Percentiles rank a stretch among this genome's conserved stretches.
These are phyloP conservation scores for Serpula lacrymans DNA, from an alignment of 768 basidiomycete species.

Conservation along the genomic window DNA sequence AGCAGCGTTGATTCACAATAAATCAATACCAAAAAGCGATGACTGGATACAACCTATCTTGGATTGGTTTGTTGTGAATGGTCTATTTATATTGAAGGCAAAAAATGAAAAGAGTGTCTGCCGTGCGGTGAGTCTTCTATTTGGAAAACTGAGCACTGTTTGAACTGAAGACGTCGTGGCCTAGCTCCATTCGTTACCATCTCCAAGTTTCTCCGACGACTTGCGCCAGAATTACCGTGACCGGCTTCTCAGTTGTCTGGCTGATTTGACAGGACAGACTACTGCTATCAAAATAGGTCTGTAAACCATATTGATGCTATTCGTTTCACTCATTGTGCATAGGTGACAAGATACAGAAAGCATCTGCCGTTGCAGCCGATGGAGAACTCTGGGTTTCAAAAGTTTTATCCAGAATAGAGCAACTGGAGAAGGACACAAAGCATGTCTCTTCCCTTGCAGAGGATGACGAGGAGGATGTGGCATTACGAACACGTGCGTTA, in stretches of 20 bases:
- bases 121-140: slow-evolving; percentile 47
- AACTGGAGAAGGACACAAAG: slow-evolving; percentile 64
- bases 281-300: slow-evolving; percentile 50
- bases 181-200: slow-evolving; percentile 61
- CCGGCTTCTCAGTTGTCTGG: slow-evolving; percentile 69
- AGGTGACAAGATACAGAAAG: slow-evolving; percentile 50
- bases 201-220: slow-evolving; percentile 69
- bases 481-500: slow-evolving; percentile 43
- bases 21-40: slow-evolving; percentile 75
- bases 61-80: slow-evolving; percentile 80
- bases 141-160: slow-evolving; percentile 1
- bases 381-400: slow-evolving; percentile 80
- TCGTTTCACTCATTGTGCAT: background rate
- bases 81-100: slow-evolving; percentile 75
- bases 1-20: slow-evolving; percentile 71
- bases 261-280: slow-evolving; percentile 64
- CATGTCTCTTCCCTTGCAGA: slow-evolving; percentile 55
- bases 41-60: slow-evolving; percentile 71
- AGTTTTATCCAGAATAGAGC: slow-evolving; percentile 51
- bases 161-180: slow-evolving; percentile 6
- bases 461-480: slow-evolving; percentile 51
- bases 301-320: slow-evolving; percentile 7
- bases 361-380: slow-evolving; percentile 60
- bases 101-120: slow-evolving; percentile 63
- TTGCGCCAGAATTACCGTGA: slow-evolving; percentile 64